phyloP scores from a whole-genome alignment of 495 filamentous ascomycete genomes.

The Podospora appendiculata region DNA sequence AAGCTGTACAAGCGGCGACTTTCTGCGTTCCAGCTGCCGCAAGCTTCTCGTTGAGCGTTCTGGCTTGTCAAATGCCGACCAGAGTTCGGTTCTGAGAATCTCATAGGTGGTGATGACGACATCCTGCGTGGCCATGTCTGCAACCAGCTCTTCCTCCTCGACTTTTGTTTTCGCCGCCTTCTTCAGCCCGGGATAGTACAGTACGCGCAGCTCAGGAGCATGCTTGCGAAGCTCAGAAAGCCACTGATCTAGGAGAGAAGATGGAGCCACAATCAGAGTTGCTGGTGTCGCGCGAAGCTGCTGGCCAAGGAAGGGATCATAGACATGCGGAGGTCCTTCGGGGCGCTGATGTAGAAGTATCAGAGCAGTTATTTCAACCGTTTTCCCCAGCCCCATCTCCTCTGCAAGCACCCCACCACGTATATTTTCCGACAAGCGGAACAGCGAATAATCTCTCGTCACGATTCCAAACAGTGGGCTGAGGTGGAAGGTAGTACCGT shows the following conservation, averaged over 20 bases:
- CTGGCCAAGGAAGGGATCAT: conserved; percentile 21
- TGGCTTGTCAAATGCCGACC: conserved; percentile 60
- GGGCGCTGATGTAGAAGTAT: conserved; percentile 54
- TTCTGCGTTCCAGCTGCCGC: conserved; percentile 57
- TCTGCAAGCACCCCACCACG: conserved; percentile 74
- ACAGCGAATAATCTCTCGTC: conserved; percentile 42
- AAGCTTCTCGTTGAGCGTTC: conserved; percentile 56
- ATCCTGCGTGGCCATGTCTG: conserved; percentile 51
- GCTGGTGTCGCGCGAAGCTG: conserved; percentile 46
- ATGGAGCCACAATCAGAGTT: conserved; percentile 83
- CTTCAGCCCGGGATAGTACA: conserved; percentile 41
- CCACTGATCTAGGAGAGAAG: conserved; percentile 81
- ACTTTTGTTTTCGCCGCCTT: conserved; percentile 19
- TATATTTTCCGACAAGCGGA: conserved; percentile 35
- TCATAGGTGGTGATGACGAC: conserved; percentile 84
- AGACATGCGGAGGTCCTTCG: conserved; percentile 1
- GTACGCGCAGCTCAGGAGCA: conserved; percentile 31
- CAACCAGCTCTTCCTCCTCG: conserved; percentile 33
- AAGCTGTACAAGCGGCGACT: conserved; percentile 69
- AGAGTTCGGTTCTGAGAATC: conserved; percentile 67
- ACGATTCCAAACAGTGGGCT: conserved; percentile 61
- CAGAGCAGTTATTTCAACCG: conserved; percentile 77
- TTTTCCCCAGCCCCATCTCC: conserved; percentile 97
- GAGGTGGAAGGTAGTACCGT: conserved; percentile 25
- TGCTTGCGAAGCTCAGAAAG: conserved; percentile 67